These are phyloP conservation scores for Erysimum cheiranthoides DNA, from an alignment of 345 rosid genomes.

Conservation along the genomic window DNA sequence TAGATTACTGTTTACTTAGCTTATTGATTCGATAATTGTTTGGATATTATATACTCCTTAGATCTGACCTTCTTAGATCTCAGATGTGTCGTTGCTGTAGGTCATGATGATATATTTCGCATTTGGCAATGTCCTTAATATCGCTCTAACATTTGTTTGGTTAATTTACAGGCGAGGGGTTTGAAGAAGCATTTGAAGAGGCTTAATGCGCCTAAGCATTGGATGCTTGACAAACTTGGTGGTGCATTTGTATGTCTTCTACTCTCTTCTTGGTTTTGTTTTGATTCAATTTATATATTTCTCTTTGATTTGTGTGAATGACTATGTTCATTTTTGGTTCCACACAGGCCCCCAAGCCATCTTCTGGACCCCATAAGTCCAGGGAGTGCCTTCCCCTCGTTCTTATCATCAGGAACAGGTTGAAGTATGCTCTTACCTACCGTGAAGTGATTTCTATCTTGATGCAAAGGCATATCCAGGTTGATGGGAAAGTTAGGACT, in stretches of 20 bases:
- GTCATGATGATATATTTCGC: not conserved
- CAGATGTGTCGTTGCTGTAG: conserved; percentile 21
- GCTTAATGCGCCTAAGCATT: conserved; percentile 88
- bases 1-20: not conserved
- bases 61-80: conserved; percentile 34
- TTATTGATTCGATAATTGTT: not conserved
- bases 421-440: conserved; percentile 64
- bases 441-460: conserved; percentile 53
- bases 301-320: not conserved
- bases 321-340: not conserved
- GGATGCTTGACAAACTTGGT: conserved; percentile 64
- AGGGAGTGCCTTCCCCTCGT: conserved; percentile 48
- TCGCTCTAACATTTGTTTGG: not conserved
- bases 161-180: conserved; percentile 71
- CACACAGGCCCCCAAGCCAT: conserved; percentile 46
- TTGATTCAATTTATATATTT: not conserved
- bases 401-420: conserved; percentile 56
- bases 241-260: conserved; percentile 46
- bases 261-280: not conserved
- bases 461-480: conserved; percentile 48
- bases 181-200: conserved; percentile 90
- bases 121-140: not conserved
- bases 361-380: conserved; percentile 52
- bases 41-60: not conserved
- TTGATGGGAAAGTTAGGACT: conserved; percentile 48